A percentile compares a stretch with the other conserved stretches of the same genome.
Evolutionary conservation across 2,329 filamentous ascomycete species (phyloP).

Genomic region (Arachnomyces sp.): DNA sequence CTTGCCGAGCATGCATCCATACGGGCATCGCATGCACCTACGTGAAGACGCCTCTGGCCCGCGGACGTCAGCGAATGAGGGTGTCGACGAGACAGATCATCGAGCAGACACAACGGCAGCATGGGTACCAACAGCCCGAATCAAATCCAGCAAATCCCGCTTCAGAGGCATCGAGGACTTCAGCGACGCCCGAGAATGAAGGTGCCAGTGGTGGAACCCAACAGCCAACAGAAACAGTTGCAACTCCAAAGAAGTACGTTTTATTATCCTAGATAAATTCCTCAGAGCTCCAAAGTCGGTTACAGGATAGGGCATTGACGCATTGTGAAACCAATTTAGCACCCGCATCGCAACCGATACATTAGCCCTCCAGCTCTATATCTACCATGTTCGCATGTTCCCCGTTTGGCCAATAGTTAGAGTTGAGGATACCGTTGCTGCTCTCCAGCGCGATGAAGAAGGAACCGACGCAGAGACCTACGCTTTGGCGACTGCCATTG

Average conservation of each 20-base stretch:
- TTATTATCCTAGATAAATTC: no score
- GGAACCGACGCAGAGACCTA: slow-evolving; percentile 25
- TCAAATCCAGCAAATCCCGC: neutral
- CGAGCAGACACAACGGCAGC: slow-evolving; percentile 1
- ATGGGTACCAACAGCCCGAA: no score
- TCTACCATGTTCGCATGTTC: slow-evolving; percentile 44
- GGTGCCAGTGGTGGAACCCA: slow-evolving; percentile 15
- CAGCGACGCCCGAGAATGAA: slow-evolving; percentile 6
- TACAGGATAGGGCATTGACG: no score
- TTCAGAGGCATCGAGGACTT: slow-evolving; percentile 5
- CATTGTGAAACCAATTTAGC: slow-evolving; percentile 2
- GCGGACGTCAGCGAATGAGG: slow-evolving; percentile 5
- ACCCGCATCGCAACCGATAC: slow-evolving; percentile 13
- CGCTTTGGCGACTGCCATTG: slow-evolving; percentile 39
- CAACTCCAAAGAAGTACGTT: no score
- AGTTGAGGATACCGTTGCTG: slow-evolving; percentile 35
- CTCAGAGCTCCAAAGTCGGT: no score
- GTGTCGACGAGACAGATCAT: slow-evolving; percentile 2
- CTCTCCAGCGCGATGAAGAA: slow-evolving; percentile 26
- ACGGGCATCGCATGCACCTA: slow-evolving; percentile 41
- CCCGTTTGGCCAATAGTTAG: slow-evolving; percentile 47
- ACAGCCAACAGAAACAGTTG: neutral
- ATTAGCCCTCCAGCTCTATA: slow-evolving; percentile 30
- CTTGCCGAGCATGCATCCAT: slow-evolving; percentile 37
- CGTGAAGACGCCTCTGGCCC: slow-evolving; percentile 22